Percentiles rank a stretch among this genome's conserved stretches.
These are phyloP conservation scores for Periconia sp. DNA, from an alignment of 2,329 filamentous ascomycete species.

Conservation along the genomic window DNA sequence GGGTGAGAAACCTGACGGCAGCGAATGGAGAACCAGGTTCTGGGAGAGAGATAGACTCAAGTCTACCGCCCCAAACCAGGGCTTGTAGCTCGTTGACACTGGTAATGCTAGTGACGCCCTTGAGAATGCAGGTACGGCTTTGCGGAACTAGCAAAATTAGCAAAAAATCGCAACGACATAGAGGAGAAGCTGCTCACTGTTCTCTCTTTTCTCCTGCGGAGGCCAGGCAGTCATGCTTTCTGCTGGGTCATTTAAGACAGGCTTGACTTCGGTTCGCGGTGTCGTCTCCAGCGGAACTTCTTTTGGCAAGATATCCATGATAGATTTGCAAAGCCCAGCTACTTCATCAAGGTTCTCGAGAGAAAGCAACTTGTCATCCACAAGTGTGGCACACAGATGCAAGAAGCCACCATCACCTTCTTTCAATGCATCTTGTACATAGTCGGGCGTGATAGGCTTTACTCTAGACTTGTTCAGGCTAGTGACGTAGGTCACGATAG, in stretches of 20 bases:
- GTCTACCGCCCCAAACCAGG: constrained; percentile 45
- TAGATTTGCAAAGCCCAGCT: constrained; percentile 26
- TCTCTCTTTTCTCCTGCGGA: constrained; percentile 34
- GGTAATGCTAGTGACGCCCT: constrained; percentile 25
- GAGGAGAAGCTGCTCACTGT: constrained; percentile 22
- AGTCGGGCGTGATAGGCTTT: constrained; percentile 12
- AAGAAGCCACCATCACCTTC: constrained; percentile 30
- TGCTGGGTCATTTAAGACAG: constrained; percentile 8
- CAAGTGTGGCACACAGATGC: constrained; percentile 24
- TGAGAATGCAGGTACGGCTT: constrained; percentile 34
- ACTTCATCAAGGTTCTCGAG: constrained; percentile 29
- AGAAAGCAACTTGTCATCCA: constrained; percentile 22
- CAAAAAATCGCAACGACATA: not conserved
- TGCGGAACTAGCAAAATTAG: constrained; percentile 26
- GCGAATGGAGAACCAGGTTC: constrained; percentile 29
- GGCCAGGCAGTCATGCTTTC: constrained; percentile 33
- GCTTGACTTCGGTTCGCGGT: not conserved
- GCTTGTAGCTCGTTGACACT: constrained; percentile 39
- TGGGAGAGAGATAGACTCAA: constrained; percentile 39
- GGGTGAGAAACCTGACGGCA: constrained; percentile 40
- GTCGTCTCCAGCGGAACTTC: constrained; percentile 4
- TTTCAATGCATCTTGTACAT: constrained; percentile 20
- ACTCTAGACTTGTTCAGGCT: constrained; percentile 15
- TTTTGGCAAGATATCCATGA: constrained; percentile 23
- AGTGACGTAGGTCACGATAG: constrained; percentile 28